Evolutionary conservation across 768 basidiomycete genomes (phyloP), one percentile per base, ranked within the genome.

Genomic region (Tricholoma sp.): DNA sequence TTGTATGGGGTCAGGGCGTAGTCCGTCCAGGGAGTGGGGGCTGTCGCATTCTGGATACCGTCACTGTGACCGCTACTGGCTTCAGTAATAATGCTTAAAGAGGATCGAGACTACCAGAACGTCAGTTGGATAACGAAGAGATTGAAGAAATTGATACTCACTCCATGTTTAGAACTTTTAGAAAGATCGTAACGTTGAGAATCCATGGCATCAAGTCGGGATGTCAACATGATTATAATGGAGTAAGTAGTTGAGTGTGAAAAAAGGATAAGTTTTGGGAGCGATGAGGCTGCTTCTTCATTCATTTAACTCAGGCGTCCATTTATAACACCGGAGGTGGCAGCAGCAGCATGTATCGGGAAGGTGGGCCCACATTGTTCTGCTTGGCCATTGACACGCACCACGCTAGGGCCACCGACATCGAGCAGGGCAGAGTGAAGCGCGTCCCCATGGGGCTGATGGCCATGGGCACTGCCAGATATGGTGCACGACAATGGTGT

Each of bases 101-200:
- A 29, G 29, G 53, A 55, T 37, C 9, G 46, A 54, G 49, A 49
- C 31, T 58, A 19, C 11, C 19, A 7, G 39, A n/a, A 47, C 14
- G 18, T 53, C 12, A 47, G 35, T 6, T n/a, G 24, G 39, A 19
- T 34, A 19, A 54, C 7, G 18, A 50, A 22, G 27, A 50, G 32
- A 2, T 9, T n/a, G n/a, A n/a, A 18, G 22, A 10, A 19, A 32
- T 22, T 10, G 14, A 46, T 24, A 51, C 69, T 45, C 57, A 70
- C 71, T 24, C 31, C 10, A 7, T 32, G 31, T 32, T 32, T 32
- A 32, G 59, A 57, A 52, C 62, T 64, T 57, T 61, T 61, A 24
- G 61, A 65, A 14, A 61, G 45, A 53, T 72, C 67, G 49, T 59
- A 74, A 47, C 73, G 61, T 55, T 73, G 71, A 53, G 69, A 56